Evolutionary conservation across 108 stramenopile species (phyloP).

Genomic region (Cafeteria roenbergensis): DNA sequence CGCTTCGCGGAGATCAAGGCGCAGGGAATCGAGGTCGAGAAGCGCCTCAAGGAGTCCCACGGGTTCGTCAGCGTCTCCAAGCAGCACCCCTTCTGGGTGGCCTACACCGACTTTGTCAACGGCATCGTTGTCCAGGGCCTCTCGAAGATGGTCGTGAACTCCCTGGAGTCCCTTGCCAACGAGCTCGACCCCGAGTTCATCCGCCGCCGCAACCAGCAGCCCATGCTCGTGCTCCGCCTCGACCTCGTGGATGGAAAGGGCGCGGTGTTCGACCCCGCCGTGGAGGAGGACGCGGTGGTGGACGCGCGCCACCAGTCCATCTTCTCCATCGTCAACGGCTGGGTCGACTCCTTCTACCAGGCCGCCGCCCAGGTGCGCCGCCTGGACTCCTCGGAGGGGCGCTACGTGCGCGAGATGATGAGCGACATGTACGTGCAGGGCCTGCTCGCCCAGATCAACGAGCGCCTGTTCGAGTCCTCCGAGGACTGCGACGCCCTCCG

Average conservation of each 20-base stretch:
- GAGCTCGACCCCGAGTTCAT: constrained; percentile 57
- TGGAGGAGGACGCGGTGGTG: not conserved
- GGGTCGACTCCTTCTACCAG: constrained; percentile 62
- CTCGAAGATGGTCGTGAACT: constrained; percentile 44
- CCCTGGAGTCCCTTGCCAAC: constrained; percentile 52
- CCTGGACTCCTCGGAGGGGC: constrained; percentile 59
- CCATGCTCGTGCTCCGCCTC: constrained; percentile 63
- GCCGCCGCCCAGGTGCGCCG: constrained; percentile 62
- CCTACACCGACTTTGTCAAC: constrained; percentile 68
- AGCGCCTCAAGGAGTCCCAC: constrained; percentile 57
- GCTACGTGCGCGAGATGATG: constrained; percentile 62
- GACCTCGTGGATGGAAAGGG: constrained; percentile 32
- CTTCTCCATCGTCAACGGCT: constrained; percentile 48
- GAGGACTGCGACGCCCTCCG: constrained; percentile 49
- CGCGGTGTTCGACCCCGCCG: not conserved
- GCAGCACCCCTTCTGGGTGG: constrained; percentile 60
- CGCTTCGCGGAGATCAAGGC: constrained; percentile 58
- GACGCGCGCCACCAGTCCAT: constrained; percentile 13
- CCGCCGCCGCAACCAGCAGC: constrained; percentile 41
- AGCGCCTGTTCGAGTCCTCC: constrained; percentile 44
- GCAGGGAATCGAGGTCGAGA: constrained; percentile 58
- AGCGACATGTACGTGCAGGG: constrained; percentile 49
- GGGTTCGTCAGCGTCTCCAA: constrained; percentile 52
- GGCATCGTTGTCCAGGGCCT: constrained; percentile 61
- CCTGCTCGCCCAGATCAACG: constrained; percentile 51